These are phyloP conservation scores for Apiotrichum akiyoshidainum DNA, from an alignment of 1,284 basidiomycete species.

Conservation along the genomic window DNA sequence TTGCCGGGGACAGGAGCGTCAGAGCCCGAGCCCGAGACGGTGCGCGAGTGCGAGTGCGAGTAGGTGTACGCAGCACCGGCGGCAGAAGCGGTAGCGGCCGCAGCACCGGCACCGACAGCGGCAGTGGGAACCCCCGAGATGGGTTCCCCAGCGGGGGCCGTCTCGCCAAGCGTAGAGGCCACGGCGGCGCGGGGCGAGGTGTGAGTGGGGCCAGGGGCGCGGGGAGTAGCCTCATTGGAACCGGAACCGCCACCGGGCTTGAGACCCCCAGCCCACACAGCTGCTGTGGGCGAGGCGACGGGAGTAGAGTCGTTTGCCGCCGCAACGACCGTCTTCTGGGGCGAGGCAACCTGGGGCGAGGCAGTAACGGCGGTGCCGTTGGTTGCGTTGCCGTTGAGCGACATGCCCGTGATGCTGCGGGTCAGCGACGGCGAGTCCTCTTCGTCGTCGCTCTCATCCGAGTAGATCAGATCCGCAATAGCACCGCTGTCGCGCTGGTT, in stretches of 20 bases:
- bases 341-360: not conserved
- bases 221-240: not conserved
- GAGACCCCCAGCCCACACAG: not conserved
- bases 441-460: conserved; percentile 52
- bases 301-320: not conserved
- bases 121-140: too few species aligned
- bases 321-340: not conserved
- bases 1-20: not conserved
- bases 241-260: not conserved
- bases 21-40: not conserved
- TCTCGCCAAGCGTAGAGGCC: not conserved
- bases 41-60: conserved; percentile 1
- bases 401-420: conserved; percentile 10
- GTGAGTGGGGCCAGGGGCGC: not conserved
- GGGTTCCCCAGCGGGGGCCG: too few species aligned
- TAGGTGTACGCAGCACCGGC: not conserved
- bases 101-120: not conserved
- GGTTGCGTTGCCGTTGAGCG: conserved; percentile 15
- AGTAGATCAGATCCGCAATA: conserved; percentile 46
- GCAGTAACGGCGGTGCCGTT: not conserved
- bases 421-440: conserved; percentile 10
- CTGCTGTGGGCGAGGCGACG: not conserved
- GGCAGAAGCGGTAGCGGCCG: not conserved
- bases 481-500: conserved; percentile 41
- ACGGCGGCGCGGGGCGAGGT: not conserved